Evolutionary conservation across 345 rosid species (phyloP).

Genomic region (Turritis glabra): DNA sequence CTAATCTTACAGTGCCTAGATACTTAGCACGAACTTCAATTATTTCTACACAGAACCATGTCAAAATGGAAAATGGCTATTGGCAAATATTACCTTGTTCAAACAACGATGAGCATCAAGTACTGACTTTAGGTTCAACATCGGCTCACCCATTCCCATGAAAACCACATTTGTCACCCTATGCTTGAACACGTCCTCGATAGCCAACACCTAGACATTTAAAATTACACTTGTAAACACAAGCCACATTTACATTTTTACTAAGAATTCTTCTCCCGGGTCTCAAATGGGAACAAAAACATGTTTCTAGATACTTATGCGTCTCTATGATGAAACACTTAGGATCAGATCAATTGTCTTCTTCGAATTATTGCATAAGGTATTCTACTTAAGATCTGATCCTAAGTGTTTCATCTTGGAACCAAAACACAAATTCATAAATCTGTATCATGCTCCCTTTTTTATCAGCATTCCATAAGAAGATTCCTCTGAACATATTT

Average conservation of each 20-base stretch:
- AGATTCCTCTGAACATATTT: background rate
- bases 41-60: background rate
- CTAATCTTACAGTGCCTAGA: background rate
- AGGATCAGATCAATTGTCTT: background rate
- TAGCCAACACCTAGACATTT: constrained; percentile 69
- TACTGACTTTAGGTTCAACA: constrained; percentile 90
- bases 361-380: background rate
- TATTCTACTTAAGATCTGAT: background rate
- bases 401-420: background rate
- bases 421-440: constrained; percentile 12
- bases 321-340: background rate
- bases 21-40: constrained; percentile 11
- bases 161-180: constrained; percentile 96
- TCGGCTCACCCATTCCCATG: constrained; percentile 99
- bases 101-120: constrained; percentile 90
- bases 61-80: background rate
- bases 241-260: background rate
- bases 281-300: background rate
- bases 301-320: background rate
- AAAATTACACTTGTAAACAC: constrained; percentile 5
- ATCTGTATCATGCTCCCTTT: constrained; percentile 1
- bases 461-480: background rate
- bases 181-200: constrained; percentile 86
- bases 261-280: background rate
- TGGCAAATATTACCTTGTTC: constrained; percentile 66